Evolutionary conservation across 139 green algal genomes (phyloP), one percentile per base, ranked within the genome.

Genomic region (Micromonas pusilla): DNA sequence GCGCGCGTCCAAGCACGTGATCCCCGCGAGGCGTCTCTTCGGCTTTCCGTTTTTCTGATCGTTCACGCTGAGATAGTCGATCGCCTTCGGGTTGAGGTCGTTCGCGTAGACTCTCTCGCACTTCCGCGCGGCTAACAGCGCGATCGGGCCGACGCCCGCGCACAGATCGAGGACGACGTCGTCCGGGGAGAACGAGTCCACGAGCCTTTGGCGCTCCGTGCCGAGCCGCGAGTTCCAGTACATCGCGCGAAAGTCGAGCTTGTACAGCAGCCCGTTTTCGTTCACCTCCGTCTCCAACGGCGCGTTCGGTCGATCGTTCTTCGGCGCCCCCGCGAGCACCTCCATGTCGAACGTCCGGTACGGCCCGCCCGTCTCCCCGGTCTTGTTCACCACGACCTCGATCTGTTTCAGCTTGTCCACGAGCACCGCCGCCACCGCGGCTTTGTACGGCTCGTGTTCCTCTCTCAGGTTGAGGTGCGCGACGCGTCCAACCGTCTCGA

Each of bases 191-290:
- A 85, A 87, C 2, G 36, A 32, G 0, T 66, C 65, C 2, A 85
- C 52, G 0, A 98, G 86, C 13, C 94, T 88, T 38, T 84, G 70
- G 89, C 98, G 94, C 86, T 99, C 94, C n/a, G 77, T 52, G 84
- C 98, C 94, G 39, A 99, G 86, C 0, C 94, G 80, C 0, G 91
- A 97, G 88, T 99, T 99, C 94, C 94, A 99, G 83, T 99, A 99
- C 74, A 98, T 93, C 83, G 93, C 57, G 1, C 38, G 32, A 28
- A 94, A 98, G 86, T 98, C 88, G 25, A 98, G 86, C 21, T 71
- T 78, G 86, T 97, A 99, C 20, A 83, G 65, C 0, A 82, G 72
- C 6, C 88, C 89, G 79, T 96, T 86, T 86, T 98, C 92, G 39
- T 82, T 86, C 19, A 96, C 89, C 72, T 90, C 86, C 3, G 91